Base-by-base conservation (phyloP, 257 asterid species). In the Solanum verrucosum region DNA sequence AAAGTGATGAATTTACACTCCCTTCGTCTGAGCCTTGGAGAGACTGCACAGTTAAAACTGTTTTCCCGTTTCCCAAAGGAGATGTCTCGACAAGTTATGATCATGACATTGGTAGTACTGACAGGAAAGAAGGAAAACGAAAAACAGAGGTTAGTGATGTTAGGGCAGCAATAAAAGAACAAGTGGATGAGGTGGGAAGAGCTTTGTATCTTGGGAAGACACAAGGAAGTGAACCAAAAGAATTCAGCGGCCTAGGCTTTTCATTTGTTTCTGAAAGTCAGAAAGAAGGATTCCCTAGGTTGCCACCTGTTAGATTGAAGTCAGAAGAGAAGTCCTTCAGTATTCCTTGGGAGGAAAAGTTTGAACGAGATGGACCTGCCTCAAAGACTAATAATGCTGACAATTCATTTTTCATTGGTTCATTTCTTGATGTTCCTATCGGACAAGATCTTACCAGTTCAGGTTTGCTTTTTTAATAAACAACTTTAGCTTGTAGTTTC, bases 341-440 rank as follows among this genome's bases (percentile, higher is more conserved):
- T 91, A 92, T 94, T 90, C 97, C 92, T 27, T 95, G 99, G 98
- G 99, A 95, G 88, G 96, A 96, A 89, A 97, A 93, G 88, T 92
- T 93, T 87, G 98, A 96, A 84, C 93, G 92, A 71, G 98, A 94
- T 93, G 95, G 90, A 60, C 89, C 92, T 79, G 94, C 92, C 87
- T 89, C 94, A 56, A 96, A 93, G 91, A 90, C 91, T 84, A 42
- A 91, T 87, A 92, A 90, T 83, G 87, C 95, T 86, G 99, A 96
- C 72, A 95, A 92, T 89, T 71, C 95, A 56, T 94, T 91, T 91
- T 94, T 92, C 85, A 94, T 96, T n/a, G 99, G 99, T 77, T 95
- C 99, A 70, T 96, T 93, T 93, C 94, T 97, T 87, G 99, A 97
- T 88, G 98, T 96, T 86, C 99, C 99, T 77, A 91, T 96, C 83